Conservation (phyloP, 495 filamentous ascomycete species). For the Penicillium paradoxum region DNA sequence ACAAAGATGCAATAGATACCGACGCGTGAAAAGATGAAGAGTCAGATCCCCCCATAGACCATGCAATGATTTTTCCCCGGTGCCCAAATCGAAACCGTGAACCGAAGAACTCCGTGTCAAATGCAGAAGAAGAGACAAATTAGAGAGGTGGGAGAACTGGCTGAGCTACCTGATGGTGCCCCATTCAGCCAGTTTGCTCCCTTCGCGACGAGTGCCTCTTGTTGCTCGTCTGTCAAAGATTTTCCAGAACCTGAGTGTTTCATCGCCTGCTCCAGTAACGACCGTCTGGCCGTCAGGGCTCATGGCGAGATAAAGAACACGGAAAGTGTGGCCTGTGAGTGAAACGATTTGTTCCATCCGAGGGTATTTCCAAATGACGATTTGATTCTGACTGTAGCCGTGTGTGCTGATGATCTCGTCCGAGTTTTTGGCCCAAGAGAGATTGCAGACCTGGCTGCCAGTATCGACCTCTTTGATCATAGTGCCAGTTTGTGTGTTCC, state of each 20-base stretch:
- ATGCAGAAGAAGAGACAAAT: conserved; percentile 30
- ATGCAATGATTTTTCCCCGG: conserved; percentile 21
- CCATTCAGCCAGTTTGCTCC: conserved; percentile 61
- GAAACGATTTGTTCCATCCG: conserved; percentile 94
- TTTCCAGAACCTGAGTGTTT: conserved; percentile 95
- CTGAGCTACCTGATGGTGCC: conserved; percentile 58
- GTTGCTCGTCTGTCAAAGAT: conserved; percentile 70
- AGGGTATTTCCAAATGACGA: conserved; percentile 98
- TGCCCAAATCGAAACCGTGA: conserved; percentile 19
- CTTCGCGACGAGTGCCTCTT: conserved; percentile 46
- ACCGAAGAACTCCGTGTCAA: conserved; percentile 38
- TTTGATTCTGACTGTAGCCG: conserved; percentile 97
- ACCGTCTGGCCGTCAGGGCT: conserved; percentile 90
- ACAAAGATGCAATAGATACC: conserved; percentile 34
- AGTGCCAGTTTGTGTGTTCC: conserved; percentile 80
- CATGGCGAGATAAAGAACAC: conserved; percentile 95
- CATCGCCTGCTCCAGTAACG: conserved; percentile 93
- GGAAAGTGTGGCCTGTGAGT: conserved; percentile 91
- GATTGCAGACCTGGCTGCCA: conserved; percentile 93
- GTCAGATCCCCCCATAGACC: conserved; percentile 20
- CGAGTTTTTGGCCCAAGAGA: conserved; percentile 91
- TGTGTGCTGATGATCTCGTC: conserved; percentile 97
- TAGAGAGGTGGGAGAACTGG: conserved; percentile 10
- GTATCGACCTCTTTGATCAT: conserved; percentile 85
- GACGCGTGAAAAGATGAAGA: conserved; percentile 22